Evolutionary conservation across 164 flowering plant species (phyloP), one percentile per base, ranked within the genome.

Genomic region (Cinnamomum micranthum): DNA sequence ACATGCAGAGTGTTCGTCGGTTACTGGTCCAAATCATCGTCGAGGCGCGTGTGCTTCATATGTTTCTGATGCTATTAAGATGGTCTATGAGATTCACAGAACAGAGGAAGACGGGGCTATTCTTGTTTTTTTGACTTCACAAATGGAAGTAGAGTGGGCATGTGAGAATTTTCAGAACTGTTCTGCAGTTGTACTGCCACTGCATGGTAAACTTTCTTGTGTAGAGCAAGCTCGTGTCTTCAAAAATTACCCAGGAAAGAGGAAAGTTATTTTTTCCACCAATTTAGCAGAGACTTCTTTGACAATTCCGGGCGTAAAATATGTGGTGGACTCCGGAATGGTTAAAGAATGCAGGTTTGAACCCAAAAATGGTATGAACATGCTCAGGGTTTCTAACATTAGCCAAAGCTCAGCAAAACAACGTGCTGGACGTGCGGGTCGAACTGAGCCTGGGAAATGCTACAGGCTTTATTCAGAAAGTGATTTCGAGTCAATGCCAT

Each of bases 271-370:
- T 73, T 96, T 96, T 83, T 76, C 98, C 24, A 96, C 99, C 22
- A 96, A 96, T 86, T 73, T 96, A 71, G 99, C 99, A 17, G 99
- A 96, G 82, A 96, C 99, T 47, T 96, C 99, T 3, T 80, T 96
- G 77, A 94, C 99, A 19, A 96, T 96, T 79, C 97, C 98, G 19
- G 97, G 93, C 70, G 90, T 96, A 59, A 92, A 85, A 82, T 96
- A 86, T 82, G 99, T 96, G 60, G 83, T 96, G 65, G 99, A 96
- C 80, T 84, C 91, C 64, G 98, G 99, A 13, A 77, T 89, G 97
- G 94, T 84, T 5, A 96, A 96, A 79, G 97, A 93, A 60, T 85
- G 94, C 77, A 84, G 83, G 71, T 96, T 87, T 80, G 99, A 96
- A 59, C 89, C 99, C 65, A 81, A 81, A 25, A 86, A 87, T 77